Conservation (phyloP, 352 stramenopile species). For the Pythium angustatum region DNA sequence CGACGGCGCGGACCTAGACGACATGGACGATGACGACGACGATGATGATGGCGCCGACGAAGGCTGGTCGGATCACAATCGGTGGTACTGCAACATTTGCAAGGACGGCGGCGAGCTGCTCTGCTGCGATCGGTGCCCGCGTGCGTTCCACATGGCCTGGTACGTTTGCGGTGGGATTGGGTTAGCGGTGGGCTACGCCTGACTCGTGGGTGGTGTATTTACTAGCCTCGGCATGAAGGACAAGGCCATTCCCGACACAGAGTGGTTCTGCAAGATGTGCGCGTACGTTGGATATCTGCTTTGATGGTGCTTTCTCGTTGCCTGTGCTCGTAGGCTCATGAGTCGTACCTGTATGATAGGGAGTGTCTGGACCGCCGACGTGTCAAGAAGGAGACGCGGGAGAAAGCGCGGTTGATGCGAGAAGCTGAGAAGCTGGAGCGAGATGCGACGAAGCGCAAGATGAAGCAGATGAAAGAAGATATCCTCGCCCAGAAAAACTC, state of each 20-base stretch:
- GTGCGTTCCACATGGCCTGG: conserved; percentile 92
- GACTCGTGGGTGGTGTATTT: conserved; percentile 3
- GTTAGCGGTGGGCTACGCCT: too few relatives aligned
- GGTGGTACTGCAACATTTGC: conserved; percentile 91
- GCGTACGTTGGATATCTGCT: too few relatives aligned
- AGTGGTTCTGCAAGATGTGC: conserved; percentile 90
- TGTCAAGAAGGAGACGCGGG: conserved; percentile 71
- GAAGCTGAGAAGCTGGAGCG: conserved; percentile 84
- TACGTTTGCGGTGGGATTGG: too few relatives aligned
- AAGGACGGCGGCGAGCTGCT: conserved; percentile 88
- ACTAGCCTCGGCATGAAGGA: conserved; percentile 80
- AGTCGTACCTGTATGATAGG: too few relatives aligned
- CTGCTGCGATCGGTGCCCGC: conserved; percentile 91
- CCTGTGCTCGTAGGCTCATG: too few relatives aligned
- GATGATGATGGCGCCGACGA: conserved; percentile 48
- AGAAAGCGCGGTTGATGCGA: conserved; percentile 74
- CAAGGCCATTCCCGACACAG: conserved; percentile 72
- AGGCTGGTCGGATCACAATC: conserved; percentile 84
- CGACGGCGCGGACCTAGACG: conserved; percentile 28
- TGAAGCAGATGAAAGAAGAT: conserved; percentile 76
- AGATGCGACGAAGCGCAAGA: conserved; percentile 59
- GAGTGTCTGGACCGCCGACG: conserved; percentile 81
- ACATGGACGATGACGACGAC: conserved; percentile 46
- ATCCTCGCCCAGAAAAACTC: conserved; percentile 67
- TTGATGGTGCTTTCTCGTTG: too few relatives aligned